Percentiles rank a stretch among this genome's conserved stretches.
Evolutionary conservation across 805 yeast genomes (phyloP).

Genomic region (Cyberlindnera maclurae): DNA sequence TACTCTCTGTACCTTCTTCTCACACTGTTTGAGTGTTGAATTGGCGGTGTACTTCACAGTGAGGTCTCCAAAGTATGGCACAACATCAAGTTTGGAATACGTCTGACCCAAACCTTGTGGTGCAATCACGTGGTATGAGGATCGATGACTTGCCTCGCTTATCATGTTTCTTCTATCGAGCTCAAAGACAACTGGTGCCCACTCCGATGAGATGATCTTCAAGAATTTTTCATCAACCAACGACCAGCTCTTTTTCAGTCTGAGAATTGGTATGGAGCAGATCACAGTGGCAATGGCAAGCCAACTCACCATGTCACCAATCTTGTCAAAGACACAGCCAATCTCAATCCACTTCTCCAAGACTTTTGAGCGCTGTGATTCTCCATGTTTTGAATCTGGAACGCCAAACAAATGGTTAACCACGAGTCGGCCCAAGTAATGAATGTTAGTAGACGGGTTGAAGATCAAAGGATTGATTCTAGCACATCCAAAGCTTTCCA

Average conservation of each 20-base stretch:
- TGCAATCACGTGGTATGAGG: slow-evolving; percentile 68
- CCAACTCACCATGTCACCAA: slow-evolving; percentile 95
- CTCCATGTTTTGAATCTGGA: slow-evolving; percentile 24
- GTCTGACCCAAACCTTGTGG: slow-evolving; percentile 80
- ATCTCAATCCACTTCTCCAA: slow-evolving; percentile 79
- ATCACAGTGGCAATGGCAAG: slow-evolving; percentile 78
- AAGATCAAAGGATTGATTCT: slow-evolving; percentile 71
- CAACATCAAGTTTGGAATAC: slow-evolving; percentile 68
- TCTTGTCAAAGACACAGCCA: slow-evolving; percentile 67
- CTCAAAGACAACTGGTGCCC: slow-evolving; percentile 92
- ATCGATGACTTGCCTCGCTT: slow-evolving; percentile 47
- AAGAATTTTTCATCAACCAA: slow-evolving; percentile 53
- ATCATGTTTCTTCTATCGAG: slow-evolving; percentile 68
- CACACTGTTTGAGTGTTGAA: slow-evolving; percentile 47
- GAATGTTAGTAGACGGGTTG: slow-evolving; percentile 58
- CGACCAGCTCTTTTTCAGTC: slow-evolving; percentile 72
- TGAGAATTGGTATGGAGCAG: slow-evolving; percentile 73
- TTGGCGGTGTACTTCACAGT: slow-evolving; percentile 35
- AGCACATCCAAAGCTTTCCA: slow-evolving; percentile 27
- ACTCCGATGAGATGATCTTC: slow-evolving; percentile 61
- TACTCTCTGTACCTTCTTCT: slow-evolving; percentile 58
- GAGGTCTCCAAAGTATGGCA: slow-evolving; percentile 89
- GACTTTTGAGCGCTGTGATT: slow-evolving; percentile 49
- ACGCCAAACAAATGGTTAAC: slow-evolving; percentile 57
- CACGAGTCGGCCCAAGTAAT: slow-evolving; percentile 68